Conservation (phyloP, 371 early-diverging fungal species). For the Mucor velutinosus region DNA sequence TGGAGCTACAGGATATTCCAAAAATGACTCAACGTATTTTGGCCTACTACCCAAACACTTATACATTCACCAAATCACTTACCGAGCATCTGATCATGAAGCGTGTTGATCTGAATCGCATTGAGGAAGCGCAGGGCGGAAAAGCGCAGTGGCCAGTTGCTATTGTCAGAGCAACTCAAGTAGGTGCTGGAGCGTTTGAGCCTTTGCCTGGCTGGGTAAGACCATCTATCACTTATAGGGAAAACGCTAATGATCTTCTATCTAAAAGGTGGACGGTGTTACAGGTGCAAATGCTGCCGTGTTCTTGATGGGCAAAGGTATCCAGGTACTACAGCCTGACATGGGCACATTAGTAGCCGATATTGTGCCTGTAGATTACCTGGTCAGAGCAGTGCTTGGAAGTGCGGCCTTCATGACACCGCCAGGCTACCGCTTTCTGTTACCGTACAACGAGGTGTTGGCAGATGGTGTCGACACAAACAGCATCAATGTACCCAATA, state of each 20-base stretch:
- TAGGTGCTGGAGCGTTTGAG: constrained; percentile 54
- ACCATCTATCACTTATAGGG: too few species aligned
- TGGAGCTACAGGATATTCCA: constrained; percentile 55
- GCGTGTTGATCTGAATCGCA: constrained; percentile 53
- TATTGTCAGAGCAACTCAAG: constrained; percentile 64
- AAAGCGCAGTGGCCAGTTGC: constrained; percentile 56
- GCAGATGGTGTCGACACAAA: constrained; percentile 21
- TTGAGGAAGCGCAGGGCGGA: constrained; percentile 54
- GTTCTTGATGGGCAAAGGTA: constrained; percentile 44
- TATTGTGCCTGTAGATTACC: constrained; percentile 61
- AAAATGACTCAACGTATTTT: constrained; percentile 55
- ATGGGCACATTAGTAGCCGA: constrained; percentile 44
- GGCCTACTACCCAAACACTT: constrained; percentile 58
- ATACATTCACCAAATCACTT: constrained; percentile 64
- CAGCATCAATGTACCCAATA: constrained; percentile 30
- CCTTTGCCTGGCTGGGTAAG: constrained; percentile 69
- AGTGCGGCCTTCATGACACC: constrained; percentile 30
- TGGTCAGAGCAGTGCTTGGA: constrained; percentile 38
- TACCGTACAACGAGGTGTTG: constrained; percentile 49
- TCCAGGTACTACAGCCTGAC: constrained; percentile 42
- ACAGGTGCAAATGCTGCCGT: constrained; percentile 55
- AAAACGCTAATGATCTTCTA: too few species aligned
- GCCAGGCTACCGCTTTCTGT: constrained; percentile 41
- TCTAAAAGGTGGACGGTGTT: constrained; percentile 54
- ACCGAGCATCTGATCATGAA: constrained; percentile 62